Evolutionary conservation across 2,329 filamentous ascomycete genomes (phyloP).

Genomic region (Escovopsis sp.): DNA sequence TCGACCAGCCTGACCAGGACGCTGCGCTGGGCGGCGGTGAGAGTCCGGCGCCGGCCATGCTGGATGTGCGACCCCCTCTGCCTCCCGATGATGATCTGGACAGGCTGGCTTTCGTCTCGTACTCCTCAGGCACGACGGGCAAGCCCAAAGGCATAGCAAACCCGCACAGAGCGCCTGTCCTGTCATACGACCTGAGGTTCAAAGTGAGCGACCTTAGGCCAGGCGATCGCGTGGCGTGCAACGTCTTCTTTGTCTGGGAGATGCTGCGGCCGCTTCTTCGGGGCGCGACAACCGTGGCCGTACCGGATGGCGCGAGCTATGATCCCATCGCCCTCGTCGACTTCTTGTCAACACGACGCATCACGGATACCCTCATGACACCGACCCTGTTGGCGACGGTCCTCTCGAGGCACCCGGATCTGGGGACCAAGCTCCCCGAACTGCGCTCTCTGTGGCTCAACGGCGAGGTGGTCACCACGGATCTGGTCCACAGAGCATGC

Average conservation of each 20-base stretch:
- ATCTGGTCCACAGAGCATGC: conserved; percentile 54
- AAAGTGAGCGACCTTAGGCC: conserved; percentile 51
- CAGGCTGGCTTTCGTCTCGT: conserved; percentile 64
- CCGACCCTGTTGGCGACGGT: conserved; percentile 65
- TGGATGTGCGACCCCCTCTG: conserved; percentile 31
- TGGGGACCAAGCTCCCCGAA: conserved; percentile 47
- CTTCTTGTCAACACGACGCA: conserved; percentile 46
- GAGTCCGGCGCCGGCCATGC: conserved; percentile 13
- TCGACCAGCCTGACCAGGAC: conserved; percentile 34
- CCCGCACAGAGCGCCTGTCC: conserved; percentile 57
- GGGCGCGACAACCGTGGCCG: conserved; percentile 60
- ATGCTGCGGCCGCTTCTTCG: conserved; percentile 62
- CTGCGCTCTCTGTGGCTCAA: conserved; percentile 66
- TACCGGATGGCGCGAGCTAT: conserved; percentile 64
- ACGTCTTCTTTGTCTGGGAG: conserved; percentile 81
- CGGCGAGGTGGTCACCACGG: conserved; percentile 68
- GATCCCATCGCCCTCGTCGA: conserved; percentile 62
- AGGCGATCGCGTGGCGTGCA: conserved; percentile 70
- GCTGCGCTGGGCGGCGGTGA: conserved; percentile 9
- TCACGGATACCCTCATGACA: conserved; percentile 75
- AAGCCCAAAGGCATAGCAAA: conserved; percentile 74
- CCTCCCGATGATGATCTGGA: conserved; percentile 56
- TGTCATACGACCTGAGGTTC: conserved; percentile 62
- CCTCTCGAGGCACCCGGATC: conserved; percentile 51
- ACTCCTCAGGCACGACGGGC: conserved; percentile 65